phyloP scores from a whole-genome alignment of 495 filamentous ascomycete species.

The Staphylotrichum longicolle region DNA sequence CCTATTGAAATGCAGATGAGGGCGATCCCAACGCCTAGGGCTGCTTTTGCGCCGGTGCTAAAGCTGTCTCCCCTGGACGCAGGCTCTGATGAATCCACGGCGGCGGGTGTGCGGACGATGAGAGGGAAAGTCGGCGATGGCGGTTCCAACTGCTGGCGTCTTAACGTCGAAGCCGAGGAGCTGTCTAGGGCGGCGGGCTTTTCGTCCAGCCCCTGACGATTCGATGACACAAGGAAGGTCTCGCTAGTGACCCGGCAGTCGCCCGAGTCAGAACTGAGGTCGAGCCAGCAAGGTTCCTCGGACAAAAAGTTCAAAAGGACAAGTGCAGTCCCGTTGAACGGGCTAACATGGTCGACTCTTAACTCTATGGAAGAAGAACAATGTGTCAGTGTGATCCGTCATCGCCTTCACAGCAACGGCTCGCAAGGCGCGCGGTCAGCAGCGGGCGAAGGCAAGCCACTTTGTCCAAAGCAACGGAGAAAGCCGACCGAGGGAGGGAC shows the following conservation, averaged over 20 bases:
- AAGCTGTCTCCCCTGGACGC: slow-evolving; percentile 20
- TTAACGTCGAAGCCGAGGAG: too few species aligned
- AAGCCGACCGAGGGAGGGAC: neutral
- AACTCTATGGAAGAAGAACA: slow-evolving; percentile 24
- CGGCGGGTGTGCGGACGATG: slow-evolving; percentile 12
- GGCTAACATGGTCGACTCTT: slow-evolving; percentile 21
- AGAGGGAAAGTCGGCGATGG: slow-evolving; percentile 4
- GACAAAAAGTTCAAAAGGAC: slow-evolving; percentile 30
- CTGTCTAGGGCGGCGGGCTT: neutral
- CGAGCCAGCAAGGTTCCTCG: slow-evolving; percentile 33
- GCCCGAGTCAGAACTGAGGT: slow-evolving; percentile 18
- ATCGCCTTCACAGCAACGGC: neutral
- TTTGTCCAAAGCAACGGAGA: neutral
- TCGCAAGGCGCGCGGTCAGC: slow-evolving; percentile 8
- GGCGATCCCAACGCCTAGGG: slow-evolving; percentile 30
- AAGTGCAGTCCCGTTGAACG: slow-evolving; percentile 24
- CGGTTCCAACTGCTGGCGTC: neutral
- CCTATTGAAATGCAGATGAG: slow-evolving; percentile 23
- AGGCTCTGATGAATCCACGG: slow-evolving; percentile 14
- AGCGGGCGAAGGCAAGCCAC: neutral
- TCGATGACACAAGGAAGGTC: slow-evolving; percentile 19
- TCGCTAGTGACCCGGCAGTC: slow-evolving; percentile 27
- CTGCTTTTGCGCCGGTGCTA: slow-evolving; percentile 31
- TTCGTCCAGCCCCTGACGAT: slow-evolving; percentile 4
- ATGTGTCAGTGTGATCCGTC: slow-evolving; percentile 15